Percentiles rank a stretch among this genome's conserved stretches.
Conservation (phyloP, 1,284 basidiomycete species). For the Ceratobasidium sp. region DNA sequence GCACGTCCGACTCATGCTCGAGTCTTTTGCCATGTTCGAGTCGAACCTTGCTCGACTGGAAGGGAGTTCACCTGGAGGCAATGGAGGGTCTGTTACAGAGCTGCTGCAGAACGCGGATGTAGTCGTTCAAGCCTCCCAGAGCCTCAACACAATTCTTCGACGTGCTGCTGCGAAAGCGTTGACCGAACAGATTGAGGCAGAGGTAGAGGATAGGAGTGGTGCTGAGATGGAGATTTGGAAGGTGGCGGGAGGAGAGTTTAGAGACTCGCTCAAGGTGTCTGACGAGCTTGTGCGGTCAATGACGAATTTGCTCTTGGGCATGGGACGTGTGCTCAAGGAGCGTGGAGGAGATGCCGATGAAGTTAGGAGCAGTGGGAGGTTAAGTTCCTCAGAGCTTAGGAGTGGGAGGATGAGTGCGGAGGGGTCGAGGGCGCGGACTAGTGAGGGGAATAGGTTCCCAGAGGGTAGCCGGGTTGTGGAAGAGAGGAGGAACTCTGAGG, state of each 20-base stretch:
- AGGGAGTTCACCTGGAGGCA: conserved; percentile 51
- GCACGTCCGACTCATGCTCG: conserved; percentile 72
- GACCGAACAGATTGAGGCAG: conserved; percentile 76
- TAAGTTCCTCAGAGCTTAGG: conserved; percentile 24
- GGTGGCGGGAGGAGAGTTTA: conserved; percentile 71
- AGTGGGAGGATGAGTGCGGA: conserved; percentile 35
- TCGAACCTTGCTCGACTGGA: conserved; percentile 63
- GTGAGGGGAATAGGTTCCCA: not conserved
- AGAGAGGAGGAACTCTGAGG: conserved; percentile 25
- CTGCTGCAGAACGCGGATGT: conserved; percentile 58
- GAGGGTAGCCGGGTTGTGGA: conserved; percentile 17
- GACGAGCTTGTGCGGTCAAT: conserved; percentile 79
- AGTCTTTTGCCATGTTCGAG: conserved; percentile 76
- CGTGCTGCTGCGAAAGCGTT: conserved; percentile 66
- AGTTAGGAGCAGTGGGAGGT: conserved; percentile 18
- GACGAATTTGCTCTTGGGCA: conserved; percentile 75
- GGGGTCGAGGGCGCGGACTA: conserved; percentile 21
- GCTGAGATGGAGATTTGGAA: conserved; percentile 69
- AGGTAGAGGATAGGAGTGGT: conserved; percentile 60
- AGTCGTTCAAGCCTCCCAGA: conserved; percentile 71
- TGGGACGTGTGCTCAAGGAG: conserved; percentile 74
- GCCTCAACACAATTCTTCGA: conserved; percentile 69
- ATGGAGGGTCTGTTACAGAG: conserved; percentile 59
- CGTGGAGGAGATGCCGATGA: not conserved
- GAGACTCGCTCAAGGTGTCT: conserved; percentile 73